Percentiles rank a stretch among this genome's conserved stretches.
Evolutionary conservation across 768 basidiomycete genomes (phyloP).

Genomic region (Amanita subjunquillea): DNA sequence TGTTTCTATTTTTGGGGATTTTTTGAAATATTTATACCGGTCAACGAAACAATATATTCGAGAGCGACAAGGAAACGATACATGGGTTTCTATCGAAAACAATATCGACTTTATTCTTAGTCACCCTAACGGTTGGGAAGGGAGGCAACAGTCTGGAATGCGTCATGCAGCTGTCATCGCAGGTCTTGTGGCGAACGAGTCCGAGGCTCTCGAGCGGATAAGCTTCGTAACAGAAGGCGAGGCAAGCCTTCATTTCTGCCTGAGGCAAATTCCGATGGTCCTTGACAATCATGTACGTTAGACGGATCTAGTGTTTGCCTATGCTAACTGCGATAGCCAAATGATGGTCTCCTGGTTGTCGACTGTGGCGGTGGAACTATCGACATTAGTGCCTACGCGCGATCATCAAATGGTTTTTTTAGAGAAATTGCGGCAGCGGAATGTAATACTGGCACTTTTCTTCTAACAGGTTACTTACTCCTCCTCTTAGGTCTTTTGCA

Average conservation of each 20-base stretch:
- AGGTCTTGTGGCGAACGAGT: conserved; percentile 27
- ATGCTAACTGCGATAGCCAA: background rate
- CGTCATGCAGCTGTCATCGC: conserved; percentile 35
- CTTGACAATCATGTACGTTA: conserved; percentile 14
- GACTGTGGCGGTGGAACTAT: conserved; percentile 3
- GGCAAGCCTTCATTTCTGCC: conserved; percentile 42
- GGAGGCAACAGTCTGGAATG: conserved; percentile 37
- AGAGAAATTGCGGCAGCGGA: background rate
- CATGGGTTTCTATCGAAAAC: conserved; percentile 29
- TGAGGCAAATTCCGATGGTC: conserved; percentile 25
- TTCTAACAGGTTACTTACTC: conserved; percentile 6
- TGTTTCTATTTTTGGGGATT: conserved; percentile 35
- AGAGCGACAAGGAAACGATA: conserved; percentile 27
- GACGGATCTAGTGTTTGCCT: background rate
- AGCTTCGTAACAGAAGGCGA: conserved; percentile 49
- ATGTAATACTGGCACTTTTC: conserved; percentile 9
- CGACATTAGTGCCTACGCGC: background rate
- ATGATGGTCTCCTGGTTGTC: background rate
- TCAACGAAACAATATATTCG: conserved; percentile 31
- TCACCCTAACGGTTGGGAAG: conserved; percentile 52
- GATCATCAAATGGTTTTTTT: background rate
- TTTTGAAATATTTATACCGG: conserved; percentile 30
- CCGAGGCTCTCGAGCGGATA: conserved; percentile 24
- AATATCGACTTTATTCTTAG: conserved; percentile 35
- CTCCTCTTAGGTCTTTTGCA: conserved; percentile 1